Conservation (phyloP, 176 grass and related monocot genomes). For the Aegilops sharonensis region DNA sequence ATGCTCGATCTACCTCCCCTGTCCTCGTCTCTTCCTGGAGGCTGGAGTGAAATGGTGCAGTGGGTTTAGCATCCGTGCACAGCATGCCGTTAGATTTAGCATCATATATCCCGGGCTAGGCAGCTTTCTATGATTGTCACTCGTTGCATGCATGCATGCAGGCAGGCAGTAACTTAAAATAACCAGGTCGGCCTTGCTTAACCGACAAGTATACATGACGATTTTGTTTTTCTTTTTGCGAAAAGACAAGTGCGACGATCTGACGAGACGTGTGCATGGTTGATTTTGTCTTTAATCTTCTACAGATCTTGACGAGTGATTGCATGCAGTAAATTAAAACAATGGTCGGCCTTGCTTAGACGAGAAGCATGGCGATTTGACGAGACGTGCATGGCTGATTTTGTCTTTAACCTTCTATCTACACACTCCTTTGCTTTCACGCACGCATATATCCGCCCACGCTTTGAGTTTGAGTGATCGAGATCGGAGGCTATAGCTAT, state of each 20-base stretch:
- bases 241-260: not conserved
- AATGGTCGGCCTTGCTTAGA: not conserved
- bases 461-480: not conserved
- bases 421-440: not conserved
- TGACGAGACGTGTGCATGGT: not conserved
- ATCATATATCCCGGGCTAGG: not conserved
- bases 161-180: not conserved
- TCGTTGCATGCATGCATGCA: not conserved
- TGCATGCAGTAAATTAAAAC: not conserved
- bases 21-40: too few species aligned
- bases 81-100: not conserved
- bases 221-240: too few species aligned
- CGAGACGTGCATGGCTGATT: not conserved
- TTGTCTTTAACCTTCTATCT: not conserved
- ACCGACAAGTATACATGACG: not conserved
- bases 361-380: not conserved
- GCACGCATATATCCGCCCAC: not conserved
- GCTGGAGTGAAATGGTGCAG: not conserved
- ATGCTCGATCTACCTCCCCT: not conserved
- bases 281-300: not conserved
- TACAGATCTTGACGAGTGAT: not conserved
- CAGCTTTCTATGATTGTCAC: not conserved
- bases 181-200: not conserved
- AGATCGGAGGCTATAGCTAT: too few species aligned
- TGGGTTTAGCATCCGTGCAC: too few species aligned